phyloP scores from a whole-genome alignment of 1,284 basidiomycete genomes.

The Cryptococcus sp. region DNA sequence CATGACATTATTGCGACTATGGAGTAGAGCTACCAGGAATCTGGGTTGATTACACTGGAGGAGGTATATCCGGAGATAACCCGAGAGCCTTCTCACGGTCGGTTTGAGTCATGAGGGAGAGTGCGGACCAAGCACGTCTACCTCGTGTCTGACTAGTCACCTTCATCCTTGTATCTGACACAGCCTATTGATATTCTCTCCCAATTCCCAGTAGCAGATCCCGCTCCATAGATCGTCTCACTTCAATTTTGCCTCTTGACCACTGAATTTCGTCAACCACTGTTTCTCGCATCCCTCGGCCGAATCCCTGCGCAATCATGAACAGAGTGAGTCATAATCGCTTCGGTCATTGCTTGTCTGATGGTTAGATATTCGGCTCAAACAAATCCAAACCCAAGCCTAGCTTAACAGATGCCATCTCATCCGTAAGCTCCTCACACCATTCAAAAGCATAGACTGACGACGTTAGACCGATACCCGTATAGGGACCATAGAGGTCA shows the following conservation, averaged over 20 bases:
- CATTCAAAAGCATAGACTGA: background rate
- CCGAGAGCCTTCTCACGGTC: background rate
- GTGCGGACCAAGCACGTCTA: background rate
- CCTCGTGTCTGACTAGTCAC: background rate
- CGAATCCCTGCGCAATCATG: background rate
- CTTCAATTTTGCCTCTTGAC: too few species aligned
- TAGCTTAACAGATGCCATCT: conserved; percentile 82
- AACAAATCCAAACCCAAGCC: conserved; percentile 70
- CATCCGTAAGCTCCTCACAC: conserved; percentile 60
- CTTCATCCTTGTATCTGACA: too few species aligned
- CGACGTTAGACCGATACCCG: conserved; percentile 75
- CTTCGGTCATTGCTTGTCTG: background rate
- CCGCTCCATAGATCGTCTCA: too few species aligned
- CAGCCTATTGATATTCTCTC: too few species aligned
- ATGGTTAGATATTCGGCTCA: conserved; percentile 64
- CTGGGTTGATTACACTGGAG: too few species aligned
- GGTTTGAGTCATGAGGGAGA: background rate
- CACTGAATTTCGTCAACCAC: background rate
- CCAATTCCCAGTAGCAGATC: too few species aligned
- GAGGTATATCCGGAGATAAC: too few species aligned
- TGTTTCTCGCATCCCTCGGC: background rate
- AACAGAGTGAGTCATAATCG: background rate
- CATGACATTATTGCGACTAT: background rate
- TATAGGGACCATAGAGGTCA: conserved; percentile 88
- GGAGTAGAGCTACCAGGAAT: too few species aligned